Evolutionary conservation across 441 rosid species (phyloP).

Genomic region (Viola pubescens): DNA sequence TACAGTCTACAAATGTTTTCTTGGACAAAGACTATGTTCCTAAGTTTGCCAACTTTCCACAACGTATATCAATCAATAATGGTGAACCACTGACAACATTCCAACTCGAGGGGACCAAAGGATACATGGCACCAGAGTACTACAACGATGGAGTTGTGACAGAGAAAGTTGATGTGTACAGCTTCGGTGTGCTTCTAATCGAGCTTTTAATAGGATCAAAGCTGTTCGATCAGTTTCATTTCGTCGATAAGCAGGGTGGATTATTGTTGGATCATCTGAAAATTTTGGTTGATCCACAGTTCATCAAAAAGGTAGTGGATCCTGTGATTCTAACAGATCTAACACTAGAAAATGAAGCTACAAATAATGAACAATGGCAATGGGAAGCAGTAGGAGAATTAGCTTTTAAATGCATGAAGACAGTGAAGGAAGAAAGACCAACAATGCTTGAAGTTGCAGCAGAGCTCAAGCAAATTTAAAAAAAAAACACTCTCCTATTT

Average conservation of each 20-base stretch:
- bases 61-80: conserved; percentile 29
- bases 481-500: no score
- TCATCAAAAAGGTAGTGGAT: conserved; percentile 1
- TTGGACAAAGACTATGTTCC: conserved; percentile 21
- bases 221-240: conserved; percentile 5
- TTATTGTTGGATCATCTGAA: conserved; percentile 12
- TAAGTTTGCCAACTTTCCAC: conserved; percentile 31
- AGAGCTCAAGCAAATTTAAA: background rate
- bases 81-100: conserved; percentile 21
- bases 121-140: conserved; percentile 22
- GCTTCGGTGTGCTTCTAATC: conserved; percentile 31
- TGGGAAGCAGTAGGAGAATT: background rate
- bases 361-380: background rate
- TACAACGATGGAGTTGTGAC: conserved; percentile 12
- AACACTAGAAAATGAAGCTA: background rate
- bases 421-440: conserved; percentile 9
- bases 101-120: background rate
- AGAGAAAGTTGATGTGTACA: conserved; percentile 36
- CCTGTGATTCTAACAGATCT: background rate
- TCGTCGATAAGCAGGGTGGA: background rate
- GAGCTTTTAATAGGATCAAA: conserved; percentile 27
- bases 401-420: conserved; percentile 6
- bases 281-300: background rate
- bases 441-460: conserved; percentile 3
- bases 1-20: conserved; percentile 19